Base-by-base conservation (phyloP, 2,329 filamentous ascomycete species). In the Teratosphaeria viscida region DNA sequence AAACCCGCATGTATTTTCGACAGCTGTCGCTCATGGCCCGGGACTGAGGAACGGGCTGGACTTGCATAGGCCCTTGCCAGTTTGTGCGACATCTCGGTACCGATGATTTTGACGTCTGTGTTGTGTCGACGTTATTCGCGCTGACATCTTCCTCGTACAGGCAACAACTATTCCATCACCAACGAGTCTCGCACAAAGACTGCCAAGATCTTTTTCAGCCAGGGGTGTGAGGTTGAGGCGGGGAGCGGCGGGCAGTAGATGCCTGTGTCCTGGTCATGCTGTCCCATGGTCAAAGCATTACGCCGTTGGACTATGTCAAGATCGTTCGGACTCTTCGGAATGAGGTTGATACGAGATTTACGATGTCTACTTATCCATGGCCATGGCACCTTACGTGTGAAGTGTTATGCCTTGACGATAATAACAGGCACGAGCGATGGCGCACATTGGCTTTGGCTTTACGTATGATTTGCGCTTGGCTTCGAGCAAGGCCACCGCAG, bases 141-240 rank as follows among this genome's bases (percentile, higher is more conserved):
- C 39, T 62, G 27, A 49, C 43, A 11, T 23, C 43, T 8, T 49
- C n/a, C n/a, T 49, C 35, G 52, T 60, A 57, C 64, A 96, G 92
- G 92, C 57, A 97, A 97, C 71, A 88, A 90, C 67, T 99, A 99
- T 75, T 89, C 87, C 70, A 96, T 99, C 68, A 81, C 81, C 59
- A 99, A 97, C 73, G 85, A 90, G 59, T 85, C 85, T 68, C 60
- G 62, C 81, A 87, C 63, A 78, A 80, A 62, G 82, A 63, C 85
- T 4, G 89, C 90, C 4, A 84, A 88, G 47, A 81, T 97, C 55
- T 97, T 97, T 78, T 99, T 97, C 74, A 86, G 91, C 0, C 94
- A 99, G 73, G 92, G 87, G 6, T 92, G 87, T 73, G 89, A 86
- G 63, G 66, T 69, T 12, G 66, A 23, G 43, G 19, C 19, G 6